Percentiles rank a stretch among this genome's conserved stretches.
These are phyloP conservation scores for Ilyonectria robusta DNA, from an alignment of 2,329 filamentous ascomycete genomes.

Conservation along the genomic window DNA sequence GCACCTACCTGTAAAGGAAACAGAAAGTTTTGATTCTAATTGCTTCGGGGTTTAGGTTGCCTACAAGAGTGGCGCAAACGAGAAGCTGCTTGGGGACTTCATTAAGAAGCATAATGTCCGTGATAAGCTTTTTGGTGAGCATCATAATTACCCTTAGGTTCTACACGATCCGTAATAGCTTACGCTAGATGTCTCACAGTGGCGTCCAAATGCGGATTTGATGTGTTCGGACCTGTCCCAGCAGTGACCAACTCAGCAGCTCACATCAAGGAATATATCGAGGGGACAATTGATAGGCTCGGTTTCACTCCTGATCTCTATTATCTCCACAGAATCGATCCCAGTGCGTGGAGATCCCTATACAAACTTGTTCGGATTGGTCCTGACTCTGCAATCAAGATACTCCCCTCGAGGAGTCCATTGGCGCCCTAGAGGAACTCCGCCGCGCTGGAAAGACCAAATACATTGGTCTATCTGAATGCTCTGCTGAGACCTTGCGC, in stretches of 20 bases:
- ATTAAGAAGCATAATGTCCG: constrained; percentile 65
- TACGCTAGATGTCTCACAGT: constrained; percentile 47
- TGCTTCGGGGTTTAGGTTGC: constrained; percentile 52
- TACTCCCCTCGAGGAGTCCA: constrained; percentile 63
- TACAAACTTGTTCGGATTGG: neutral
- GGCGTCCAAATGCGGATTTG: constrained; percentile 64
- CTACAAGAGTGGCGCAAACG: constrained; percentile 63
- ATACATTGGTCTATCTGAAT: constrained; percentile 64
- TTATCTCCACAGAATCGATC: constrained; percentile 61
- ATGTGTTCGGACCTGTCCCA: constrained; percentile 50
- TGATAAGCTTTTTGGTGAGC: constrained; percentile 63
- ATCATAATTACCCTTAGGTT: neutral
- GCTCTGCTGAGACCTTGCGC: constrained; percentile 60
- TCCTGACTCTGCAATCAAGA: constrained; percentile 32
- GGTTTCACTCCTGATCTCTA: constrained; percentile 63
- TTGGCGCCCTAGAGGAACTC: constrained; percentile 61
- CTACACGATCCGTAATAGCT: neutral
- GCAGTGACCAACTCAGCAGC: constrained; percentile 59
- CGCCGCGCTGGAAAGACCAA: constrained; percentile 62
- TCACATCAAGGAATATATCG: constrained; percentile 64
- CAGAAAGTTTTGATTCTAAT: neutral
- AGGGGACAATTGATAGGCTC: constrained; percentile 63
- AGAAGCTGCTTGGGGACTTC: constrained; percentile 65
- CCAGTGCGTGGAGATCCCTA: constrained; percentile 49
- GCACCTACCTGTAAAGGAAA: neutral